These are phyloP conservation scores for Fusarium torreyae DNA, from an alignment of 2,329 filamentous ascomycete species.

Conservation along the genomic window DNA sequence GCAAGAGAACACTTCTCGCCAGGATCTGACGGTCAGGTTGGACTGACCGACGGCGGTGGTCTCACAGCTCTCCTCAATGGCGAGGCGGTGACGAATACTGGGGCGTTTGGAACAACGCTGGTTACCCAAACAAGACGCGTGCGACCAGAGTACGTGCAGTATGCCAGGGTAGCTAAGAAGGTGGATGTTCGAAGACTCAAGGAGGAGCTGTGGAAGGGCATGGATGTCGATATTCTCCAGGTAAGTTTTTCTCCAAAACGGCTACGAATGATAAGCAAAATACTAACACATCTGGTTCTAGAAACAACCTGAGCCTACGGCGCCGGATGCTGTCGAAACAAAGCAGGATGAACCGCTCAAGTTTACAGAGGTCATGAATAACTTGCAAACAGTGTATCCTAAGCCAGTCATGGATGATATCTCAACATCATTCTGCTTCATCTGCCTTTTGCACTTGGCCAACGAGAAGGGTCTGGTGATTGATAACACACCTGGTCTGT, in stretches of 20 bases:
- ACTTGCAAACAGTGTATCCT: constrained; percentile 87
- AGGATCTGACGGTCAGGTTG: constrained; percentile 66
- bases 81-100: constrained; percentile 64
- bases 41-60: constrained; percentile 64
- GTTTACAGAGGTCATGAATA: constrained; percentile 94
- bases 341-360: constrained; percentile 72
- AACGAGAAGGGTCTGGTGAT: constrained; percentile 93
- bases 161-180: constrained; percentile 79
- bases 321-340: constrained; percentile 52
- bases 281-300: constrained; percentile 30
- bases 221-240: constrained; percentile 69
- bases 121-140: constrained; percentile 75
- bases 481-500: constrained; percentile 71
- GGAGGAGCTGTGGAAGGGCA: constrained; percentile 79
- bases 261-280: neutral
- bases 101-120: constrained; percentile 75
- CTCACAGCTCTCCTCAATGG: constrained; percentile 66
- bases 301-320: constrained; percentile 40
- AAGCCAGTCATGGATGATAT: constrained; percentile 92
- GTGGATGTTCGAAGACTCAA: constrained; percentile 78
- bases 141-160: constrained; percentile 79
- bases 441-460: constrained; percentile 89
- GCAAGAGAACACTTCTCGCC: constrained; percentile 85
- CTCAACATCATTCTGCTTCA: constrained; percentile 94
- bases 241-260: constrained; percentile 56